Percentiles rank a stretch among this genome's conserved stretches.
Evolutionary conservation across 192 early-diverging fungal species (phyloP).

Genomic region (Coemansia sp.): DNA sequence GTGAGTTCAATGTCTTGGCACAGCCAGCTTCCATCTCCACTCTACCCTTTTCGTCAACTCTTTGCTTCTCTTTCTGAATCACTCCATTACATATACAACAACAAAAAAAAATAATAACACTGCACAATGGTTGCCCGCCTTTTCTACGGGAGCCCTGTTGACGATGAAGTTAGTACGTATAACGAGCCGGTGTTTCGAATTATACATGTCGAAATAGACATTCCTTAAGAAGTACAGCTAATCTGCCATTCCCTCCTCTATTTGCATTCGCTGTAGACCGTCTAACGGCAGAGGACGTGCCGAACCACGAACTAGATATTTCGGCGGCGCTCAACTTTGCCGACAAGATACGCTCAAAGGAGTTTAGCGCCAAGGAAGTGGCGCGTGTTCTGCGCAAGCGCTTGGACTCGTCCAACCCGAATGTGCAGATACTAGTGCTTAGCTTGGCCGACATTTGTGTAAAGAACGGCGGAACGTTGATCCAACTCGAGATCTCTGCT

Average conservation of each 20-base stretch:
- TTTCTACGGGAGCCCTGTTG: constrained; percentile 51
- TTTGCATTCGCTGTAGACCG: constrained; percentile 56
- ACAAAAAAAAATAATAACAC: neutral
- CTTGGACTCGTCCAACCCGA: constrained; percentile 88
- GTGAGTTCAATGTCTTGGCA: constrained; percentile 6
- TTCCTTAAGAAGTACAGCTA: neutral
- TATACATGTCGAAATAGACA: neutral
- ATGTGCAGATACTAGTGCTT: constrained; percentile 88
- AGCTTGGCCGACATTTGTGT: constrained; percentile 90
- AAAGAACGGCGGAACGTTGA: constrained; percentile 89
- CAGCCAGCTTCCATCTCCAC: neutral
- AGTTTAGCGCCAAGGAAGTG: constrained; percentile 72
- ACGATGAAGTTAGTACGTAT: constrained; percentile 54
- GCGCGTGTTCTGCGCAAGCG: constrained; percentile 74
- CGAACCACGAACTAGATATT: constrained; percentile 83
- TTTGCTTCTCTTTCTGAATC: neutral
- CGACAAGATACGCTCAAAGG: constrained; percentile 90
- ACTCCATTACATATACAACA: neutral
- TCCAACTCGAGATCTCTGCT: constrained; percentile 82
- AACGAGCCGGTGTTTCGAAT: neutral
- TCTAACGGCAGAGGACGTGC: constrained; percentile 90
- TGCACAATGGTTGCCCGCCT: constrained; percentile 49
- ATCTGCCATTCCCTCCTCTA: neutral
- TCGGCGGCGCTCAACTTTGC: constrained; percentile 83
- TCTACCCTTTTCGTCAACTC: neutral